A percentile compares a stretch with the other conserved stretches of the same genome.
These are phyloP conservation scores for Monilinia aucupariae DNA, from an alignment of 2,329 filamentous ascomycete species.

Conservation along the genomic window DNA sequence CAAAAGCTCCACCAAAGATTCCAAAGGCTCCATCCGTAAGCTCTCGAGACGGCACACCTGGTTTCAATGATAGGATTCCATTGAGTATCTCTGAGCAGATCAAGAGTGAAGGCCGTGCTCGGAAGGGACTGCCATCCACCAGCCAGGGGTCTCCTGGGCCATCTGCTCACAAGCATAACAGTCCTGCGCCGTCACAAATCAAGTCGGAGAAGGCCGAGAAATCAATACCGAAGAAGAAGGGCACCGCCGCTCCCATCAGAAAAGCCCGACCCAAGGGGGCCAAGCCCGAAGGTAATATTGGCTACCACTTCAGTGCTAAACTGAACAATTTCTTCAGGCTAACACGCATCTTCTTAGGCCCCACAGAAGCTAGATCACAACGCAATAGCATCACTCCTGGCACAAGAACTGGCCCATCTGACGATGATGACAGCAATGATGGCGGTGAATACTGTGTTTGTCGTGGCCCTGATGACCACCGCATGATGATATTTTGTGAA, in stretches of 20 bases:
- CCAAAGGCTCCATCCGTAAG: slow-evolving; percentile 25
- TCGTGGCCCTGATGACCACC: slow-evolving; percentile 34
- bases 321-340: not conserved
- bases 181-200: slow-evolving; percentile 18
- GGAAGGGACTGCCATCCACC: slow-evolving; percentile 28
- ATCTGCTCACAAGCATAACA: slow-evolving; percentile 22
- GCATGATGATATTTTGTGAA: slow-evolving; percentile 35
- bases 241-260: slow-evolving; percentile 26
- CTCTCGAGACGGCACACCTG: slow-evolving; percentile 27
- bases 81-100: slow-evolving; percentile 33
- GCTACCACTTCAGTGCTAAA: not conserved
- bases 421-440: slow-evolving; percentile 32
- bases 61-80: slow-evolving; percentile 19
- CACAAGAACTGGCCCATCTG: slow-evolving; percentile 16
- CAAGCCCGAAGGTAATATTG: slow-evolving; percentile 25
- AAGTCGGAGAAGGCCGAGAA: slow-evolving; percentile 26
- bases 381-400: slow-evolving; percentile 21
- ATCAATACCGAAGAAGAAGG: slow-evolving; percentile 27
- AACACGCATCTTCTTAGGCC: slow-evolving; percentile 3
- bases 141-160: slow-evolving; percentile 30
- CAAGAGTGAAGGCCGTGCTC: slow-evolving; percentile 30
- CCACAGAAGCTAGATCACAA: slow-evolving; percentile 17
- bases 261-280: slow-evolving; percentile 22
- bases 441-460: slow-evolving; percentile 35
- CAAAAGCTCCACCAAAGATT: slow-evolving; percentile 21